Conservation (phyloP, 2,329 filamentous ascomycete species). For the Periconia digitata region DNA sequence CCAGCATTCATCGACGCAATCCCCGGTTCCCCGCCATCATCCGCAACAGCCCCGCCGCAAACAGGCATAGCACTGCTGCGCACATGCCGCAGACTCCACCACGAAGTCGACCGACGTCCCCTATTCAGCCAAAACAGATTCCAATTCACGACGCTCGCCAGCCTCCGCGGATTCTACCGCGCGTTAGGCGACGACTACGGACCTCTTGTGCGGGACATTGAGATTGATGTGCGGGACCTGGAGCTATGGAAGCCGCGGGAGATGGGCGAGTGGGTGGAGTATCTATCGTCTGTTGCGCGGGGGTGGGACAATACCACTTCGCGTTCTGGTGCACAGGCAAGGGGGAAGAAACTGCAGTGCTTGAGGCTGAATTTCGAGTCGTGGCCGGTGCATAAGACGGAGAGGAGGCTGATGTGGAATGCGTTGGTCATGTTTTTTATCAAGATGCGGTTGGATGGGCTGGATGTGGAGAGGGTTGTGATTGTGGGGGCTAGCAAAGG, state of each 20-base stretch:
- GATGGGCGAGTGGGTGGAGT: slow-evolving; percentile 42
- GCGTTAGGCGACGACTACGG: slow-evolving; percentile 21
- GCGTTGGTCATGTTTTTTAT: too few species aligned
- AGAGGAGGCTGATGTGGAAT: neutral
- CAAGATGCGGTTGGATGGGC: too few species aligned
- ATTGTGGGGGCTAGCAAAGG: slow-evolving; percentile 37
- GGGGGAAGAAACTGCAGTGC: slow-evolving; percentile 34
- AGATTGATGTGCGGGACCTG: slow-evolving; percentile 36
- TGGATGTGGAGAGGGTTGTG: slow-evolving; percentile 33
- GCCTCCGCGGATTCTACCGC: slow-evolving; percentile 31
- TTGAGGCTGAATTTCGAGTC: slow-evolving; percentile 39
- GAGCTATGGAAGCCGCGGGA: too few species aligned
- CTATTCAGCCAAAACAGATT: slow-evolving; percentile 40
- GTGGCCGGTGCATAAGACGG: slow-evolving; percentile 31
- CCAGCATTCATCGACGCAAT: slow-evolving; percentile 26
- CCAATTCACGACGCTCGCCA: slow-evolving; percentile 37
- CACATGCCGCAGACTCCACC: slow-evolving; percentile 39
- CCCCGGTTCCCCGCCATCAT: slow-evolving; percentile 5
- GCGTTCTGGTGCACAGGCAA: too few species aligned
- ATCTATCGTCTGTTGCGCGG: slow-evolving; percentile 29
- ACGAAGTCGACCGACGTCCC: slow-evolving; percentile 32
- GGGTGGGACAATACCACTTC: slow-evolving; percentile 18
- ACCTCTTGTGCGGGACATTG: slow-evolving; percentile 33
- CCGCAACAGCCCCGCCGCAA: slow-evolving; percentile 3
- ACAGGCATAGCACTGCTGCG: slow-evolving; percentile 36